Conservation (phyloP, 1,284 basidiomycete genomes). For the Heterobasidion occidentale region DNA sequence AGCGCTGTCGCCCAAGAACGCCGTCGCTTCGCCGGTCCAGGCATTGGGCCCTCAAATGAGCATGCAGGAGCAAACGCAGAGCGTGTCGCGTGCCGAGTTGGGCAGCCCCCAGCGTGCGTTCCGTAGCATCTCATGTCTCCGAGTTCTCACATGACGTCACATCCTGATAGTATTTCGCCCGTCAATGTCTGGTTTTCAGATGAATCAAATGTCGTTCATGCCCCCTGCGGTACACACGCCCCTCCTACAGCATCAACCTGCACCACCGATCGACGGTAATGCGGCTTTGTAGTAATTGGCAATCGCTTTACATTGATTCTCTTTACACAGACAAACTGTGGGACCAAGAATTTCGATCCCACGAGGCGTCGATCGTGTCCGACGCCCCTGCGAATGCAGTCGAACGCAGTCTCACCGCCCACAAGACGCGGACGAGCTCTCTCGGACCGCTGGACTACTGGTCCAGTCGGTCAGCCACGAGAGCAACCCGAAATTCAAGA, state of each 20-base stretch:
- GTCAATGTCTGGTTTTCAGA: constrained; percentile 21
- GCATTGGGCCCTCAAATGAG: neutral
- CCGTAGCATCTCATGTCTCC: neutral
- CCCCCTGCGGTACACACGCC: constrained; percentile 20
- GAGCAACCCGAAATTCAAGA: constrained; percentile 81
- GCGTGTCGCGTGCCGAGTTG: neutral
- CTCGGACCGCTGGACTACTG: constrained; percentile 66
- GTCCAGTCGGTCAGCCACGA: constrained; percentile 63
- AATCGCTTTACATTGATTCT: neutral
- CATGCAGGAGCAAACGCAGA: constrained; percentile 2
- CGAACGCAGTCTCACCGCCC: constrained; percentile 13
- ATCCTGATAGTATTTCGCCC: constrained; percentile 3
- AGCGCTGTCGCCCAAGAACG: constrained; percentile 15
- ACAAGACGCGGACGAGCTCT: constrained; percentile 50
- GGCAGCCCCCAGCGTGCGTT: constrained; percentile 1
- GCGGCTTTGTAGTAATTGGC: constrained; percentile 1
- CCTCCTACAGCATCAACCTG: constrained; percentile 21
- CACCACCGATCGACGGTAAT: constrained; percentile 28
- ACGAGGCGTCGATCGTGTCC: constrained; percentile 30
- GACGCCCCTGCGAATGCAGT: constrained; percentile 12
- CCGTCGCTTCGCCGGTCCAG: neutral
- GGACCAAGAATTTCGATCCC: constrained; percentile 57
- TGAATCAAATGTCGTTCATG: constrained; percentile 29
- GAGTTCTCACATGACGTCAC: neutral
- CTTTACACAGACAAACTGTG: constrained; percentile 28